Evolutionary conservation across 495 filamentous ascomycete genomes (phyloP).

Genomic region (Filosporella fistucella): DNA sequence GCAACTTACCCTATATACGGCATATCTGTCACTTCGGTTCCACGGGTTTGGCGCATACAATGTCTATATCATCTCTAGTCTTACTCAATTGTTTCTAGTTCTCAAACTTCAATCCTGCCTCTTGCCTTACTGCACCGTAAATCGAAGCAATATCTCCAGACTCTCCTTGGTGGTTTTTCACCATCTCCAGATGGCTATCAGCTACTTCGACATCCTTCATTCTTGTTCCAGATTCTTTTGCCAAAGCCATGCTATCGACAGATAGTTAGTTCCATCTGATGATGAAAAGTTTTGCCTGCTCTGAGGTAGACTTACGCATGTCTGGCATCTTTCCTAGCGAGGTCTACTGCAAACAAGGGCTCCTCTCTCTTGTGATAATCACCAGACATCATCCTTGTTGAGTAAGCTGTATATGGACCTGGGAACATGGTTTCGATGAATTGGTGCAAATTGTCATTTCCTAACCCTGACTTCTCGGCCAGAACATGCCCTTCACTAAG

Average conservation of each 20-base stretch:
- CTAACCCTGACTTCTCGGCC: conserved; percentile 78
- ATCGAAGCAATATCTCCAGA: conserved; percentile 81
- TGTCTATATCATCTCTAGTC: too few species aligned
- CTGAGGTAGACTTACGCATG: too few species aligned
- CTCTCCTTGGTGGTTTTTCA: conserved; percentile 68
- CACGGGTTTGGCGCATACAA: too few species aligned
- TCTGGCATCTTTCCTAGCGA: conserved; percentile 79
- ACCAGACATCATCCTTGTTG: conserved; percentile 64
- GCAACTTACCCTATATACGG: too few species aligned
- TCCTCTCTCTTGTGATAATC: conserved; percentile 61
- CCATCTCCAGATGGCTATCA: conserved; percentile 60
- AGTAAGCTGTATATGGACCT: conserved; percentile 65
- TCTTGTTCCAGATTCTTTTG: conserved; percentile 52
- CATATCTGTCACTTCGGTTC: too few species aligned
- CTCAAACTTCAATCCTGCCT: conserved; percentile 30
- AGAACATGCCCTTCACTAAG: conserved; percentile 71
- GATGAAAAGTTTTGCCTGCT: too few species aligned
- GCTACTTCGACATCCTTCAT: conserved; percentile 63
- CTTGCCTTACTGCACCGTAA: conserved; percentile 53
- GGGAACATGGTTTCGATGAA: conserved; percentile 57
- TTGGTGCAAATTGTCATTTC: conserved; percentile 60
- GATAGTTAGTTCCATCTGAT: not conserved
- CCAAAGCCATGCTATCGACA: conserved; percentile 59
- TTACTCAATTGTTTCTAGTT: conserved; percentile 15
- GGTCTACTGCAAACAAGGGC: conserved; percentile 81